Percentiles rank a stretch among this genome's conserved stretches.
These are phyloP conservation scores for Lithospermum erythrorhizon DNA, from an alignment of 257 asterid species.

Conservation along the genomic window DNA sequence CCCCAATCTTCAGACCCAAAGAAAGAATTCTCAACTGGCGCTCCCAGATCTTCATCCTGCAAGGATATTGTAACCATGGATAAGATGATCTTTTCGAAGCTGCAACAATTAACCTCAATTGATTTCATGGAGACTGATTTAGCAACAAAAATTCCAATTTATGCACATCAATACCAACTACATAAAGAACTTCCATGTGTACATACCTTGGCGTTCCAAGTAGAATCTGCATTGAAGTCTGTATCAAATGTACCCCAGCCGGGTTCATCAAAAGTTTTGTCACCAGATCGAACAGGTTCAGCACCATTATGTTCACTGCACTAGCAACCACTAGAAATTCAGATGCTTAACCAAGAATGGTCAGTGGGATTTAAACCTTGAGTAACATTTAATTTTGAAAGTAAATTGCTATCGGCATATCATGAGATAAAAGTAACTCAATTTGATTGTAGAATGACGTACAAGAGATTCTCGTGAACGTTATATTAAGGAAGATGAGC, in stretches of 20 bases:
- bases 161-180: neutral
- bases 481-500: neutral
- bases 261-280: conserved; percentile 55
- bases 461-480: neutral
- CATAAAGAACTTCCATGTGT: conserved; percentile 3
- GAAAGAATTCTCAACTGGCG: conserved; percentile 32
- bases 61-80: neutral
- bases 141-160: too few relatives aligned
- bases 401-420: neutral
- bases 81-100: neutral
- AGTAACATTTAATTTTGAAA: neutral
- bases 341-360: neutral
- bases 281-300: conserved; percentile 23
- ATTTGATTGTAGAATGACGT: neutral
- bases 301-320: conserved; percentile 53
- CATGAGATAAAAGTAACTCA: neutral
- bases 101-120: neutral
- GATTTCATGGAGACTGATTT: neutral
- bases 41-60: conserved; percentile 41
- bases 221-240: conserved; percentile 53
- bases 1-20: conserved; percentile 67
- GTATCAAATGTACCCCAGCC: conserved; percentile 69
- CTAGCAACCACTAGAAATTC: conserved; percentile 7
- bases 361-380: neutral
- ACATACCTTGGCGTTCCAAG: conserved; percentile 82